Base-by-base conservation (phyloP, 2,329 filamentous ascomycete genomes). In the Microdochium bolleyi region DNA sequence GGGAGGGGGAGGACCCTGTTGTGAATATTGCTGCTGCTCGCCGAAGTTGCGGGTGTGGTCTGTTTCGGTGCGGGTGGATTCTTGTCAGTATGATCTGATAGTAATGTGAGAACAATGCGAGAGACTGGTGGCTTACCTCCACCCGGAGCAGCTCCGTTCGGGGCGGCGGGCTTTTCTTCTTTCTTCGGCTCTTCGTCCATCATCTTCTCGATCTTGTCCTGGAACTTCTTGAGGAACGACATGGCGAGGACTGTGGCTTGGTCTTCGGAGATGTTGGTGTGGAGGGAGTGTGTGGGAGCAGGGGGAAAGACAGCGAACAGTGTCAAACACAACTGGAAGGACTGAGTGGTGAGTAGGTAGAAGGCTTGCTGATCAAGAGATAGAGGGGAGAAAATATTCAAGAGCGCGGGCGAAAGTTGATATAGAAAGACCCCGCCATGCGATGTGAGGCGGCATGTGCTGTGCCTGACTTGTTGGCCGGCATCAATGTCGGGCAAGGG, bases 201-300 rank as follows among this genome's bases (percentile, higher is more conserved):
- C 27, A 66, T 53, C n/a, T 62, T 60, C 41, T 65, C 64, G 14
- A 67, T 58, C 60, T 64, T 65, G 53, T 59, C 62, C 16, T 59
- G 51, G 34, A 67, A 55, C 25, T 66, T 66, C 38, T 59, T 63
- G 51, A 66, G 58, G 53, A 66, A 64, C 3, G 64, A 65, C 60
- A 65, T 65, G 49, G 48, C 61, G 51, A 37, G 9, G 21, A 46
- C 21, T 11, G 41, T 22, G 9, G n/a, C 19, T 11, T 41, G 30
- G 11, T 38, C 34, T 16, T 5, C 13, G 3, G n/a, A 38, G 11
- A 14, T 16, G 14, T 9, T 38, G 7, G 4, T 38, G n/a, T 19
- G 14, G 34, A 9, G 14, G 34, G 34, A 16, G 7, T 38, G 34
- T 5, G 19, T 46, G 41, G 19, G 41, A 30, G 41, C 13, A 46